These are phyloP conservation scores for Marchantia paleacea DNA, from an alignment of 225 moss, liverwort and hornwort species.

Conservation along the genomic window DNA sequence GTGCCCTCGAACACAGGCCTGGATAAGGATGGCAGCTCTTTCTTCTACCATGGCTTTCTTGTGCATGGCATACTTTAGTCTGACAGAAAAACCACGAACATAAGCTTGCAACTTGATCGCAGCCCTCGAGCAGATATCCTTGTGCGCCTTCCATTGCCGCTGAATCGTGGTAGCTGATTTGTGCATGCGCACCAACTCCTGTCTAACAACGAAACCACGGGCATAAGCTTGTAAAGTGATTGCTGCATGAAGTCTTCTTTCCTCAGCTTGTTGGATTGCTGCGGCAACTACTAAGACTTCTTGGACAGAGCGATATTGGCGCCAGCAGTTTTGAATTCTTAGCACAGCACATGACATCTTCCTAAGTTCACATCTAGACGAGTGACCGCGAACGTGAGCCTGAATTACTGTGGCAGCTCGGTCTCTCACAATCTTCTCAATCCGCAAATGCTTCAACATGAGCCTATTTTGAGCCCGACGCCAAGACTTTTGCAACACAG, in stretches of 20 bases:
- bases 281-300: neutral
- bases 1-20: slow-evolving; percentile 37
- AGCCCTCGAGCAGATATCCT: slow-evolving; percentile 11
- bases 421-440: slow-evolving; percentile 9
- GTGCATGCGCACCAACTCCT: slow-evolving; percentile 17
- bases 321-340: slow-evolving; percentile 29
- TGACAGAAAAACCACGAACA: slow-evolving; percentile 30
- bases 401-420: slow-evolving; percentile 28
- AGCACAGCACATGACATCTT: slow-evolving; percentile 14
- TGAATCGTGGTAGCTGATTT: slow-evolving; percentile 36
- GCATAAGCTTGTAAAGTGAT: slow-evolving; percentile 46
- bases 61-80: slow-evolving; percentile 17
- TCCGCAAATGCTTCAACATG: slow-evolving; percentile 20
- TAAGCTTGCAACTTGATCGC: slow-evolving; percentile 36
- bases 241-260: slow-evolving; percentile 12
- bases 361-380: slow-evolving; percentile 5
- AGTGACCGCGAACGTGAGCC: slow-evolving; percentile 30
- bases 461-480: slow-evolving; percentile 23
- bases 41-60: slow-evolving; percentile 27
- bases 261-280: slow-evolving; percentile 5
- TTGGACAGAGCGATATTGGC: slow-evolving; percentile 1
- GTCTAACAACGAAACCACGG: slow-evolving; percentile 35
- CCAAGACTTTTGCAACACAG: slow-evolving; percentile 32
- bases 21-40: slow-evolving; percentile 21
- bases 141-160: slow-evolving; percentile 33